Base-by-base conservation (phyloP, 2,329 filamentous ascomycete genomes). In the Fonsecaea pugnacius region DNA sequence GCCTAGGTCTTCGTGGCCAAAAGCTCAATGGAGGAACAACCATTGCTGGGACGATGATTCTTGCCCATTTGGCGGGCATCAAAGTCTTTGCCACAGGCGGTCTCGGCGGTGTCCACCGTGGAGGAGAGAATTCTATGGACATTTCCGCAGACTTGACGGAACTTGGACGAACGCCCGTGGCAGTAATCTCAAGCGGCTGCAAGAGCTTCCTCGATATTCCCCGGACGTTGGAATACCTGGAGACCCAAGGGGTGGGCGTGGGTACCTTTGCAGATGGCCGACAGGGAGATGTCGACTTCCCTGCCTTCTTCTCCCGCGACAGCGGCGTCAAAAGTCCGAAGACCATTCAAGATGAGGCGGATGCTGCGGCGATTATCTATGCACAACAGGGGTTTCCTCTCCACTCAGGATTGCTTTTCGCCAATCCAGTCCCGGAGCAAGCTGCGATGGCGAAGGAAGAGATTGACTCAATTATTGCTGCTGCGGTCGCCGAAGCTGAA, bases 141-240 rank as follows among this genome's bases (percentile, higher is more conserved):
- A 87, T 99, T 67, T 98, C 94, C 66, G 94, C 95, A 46, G 95
- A 99, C 78, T 83, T 99, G 66, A 97, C 91, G 3, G 95, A 98
- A 81, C 85, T 99, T 57, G 93, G 95, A 16, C 85, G 92, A 63
- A 97, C 93, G 7, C 87, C 91, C 10, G 89, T 99, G 58, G 89
- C 93, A 30, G 93, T 99, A 2, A 83, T 99, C 58, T 91, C 89
- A 76, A 92, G 91, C 69, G 95, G 95, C 14, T 96, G 92, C 79
- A 99, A 99, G 79, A 95, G 94, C 67, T 98, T 99, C 76, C 83
- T 99, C 40, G 95, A 99, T 74, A 92, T 97, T 65, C 88, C 90
- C 2, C 85, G 91, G 58, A 99, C 95, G 0, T 83, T 99, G 4
- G 95, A 99, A 79, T 89, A 87, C 71, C 80, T 90, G 3, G 87